Conservation (phyloP, 805 yeast genomes). For the Metschnikowia koreensis region DNA sequence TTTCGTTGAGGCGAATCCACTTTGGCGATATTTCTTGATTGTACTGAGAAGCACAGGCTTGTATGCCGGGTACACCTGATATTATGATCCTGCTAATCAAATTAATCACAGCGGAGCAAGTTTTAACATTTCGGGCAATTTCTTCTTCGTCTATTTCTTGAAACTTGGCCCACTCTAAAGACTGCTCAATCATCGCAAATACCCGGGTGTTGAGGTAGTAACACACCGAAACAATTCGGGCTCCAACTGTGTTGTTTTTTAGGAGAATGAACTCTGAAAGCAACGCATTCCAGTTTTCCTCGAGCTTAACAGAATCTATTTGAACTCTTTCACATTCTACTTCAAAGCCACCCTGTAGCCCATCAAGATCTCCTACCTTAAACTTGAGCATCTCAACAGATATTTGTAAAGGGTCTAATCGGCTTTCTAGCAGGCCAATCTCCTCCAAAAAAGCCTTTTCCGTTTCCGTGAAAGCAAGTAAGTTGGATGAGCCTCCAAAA, state of each 20-base stretch:
- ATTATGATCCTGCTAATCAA: constrained; percentile 30
- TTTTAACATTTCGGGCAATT: constrained; percentile 34
- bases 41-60: constrained; percentile 2
- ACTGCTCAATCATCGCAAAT: constrained; percentile 4
- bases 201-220: constrained; percentile 10
- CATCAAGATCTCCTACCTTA: constrained; percentile 8
- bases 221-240: constrained; percentile 9
- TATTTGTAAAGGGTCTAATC: constrained; percentile 9
- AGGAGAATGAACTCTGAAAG: constrained; percentile 5
- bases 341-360: background rate
- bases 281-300: constrained; percentile 9
- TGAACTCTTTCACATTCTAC: background rate
- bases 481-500: constrained; percentile 3
- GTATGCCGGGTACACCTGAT: constrained; percentile 4
- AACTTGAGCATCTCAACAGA: constrained; percentile 13
- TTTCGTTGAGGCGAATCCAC: constrained; percentile 13
- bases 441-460: background rate
- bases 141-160: constrained; percentile 22
- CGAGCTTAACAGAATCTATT: constrained; percentile 1
- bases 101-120: constrained; percentile 38
- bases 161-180: constrained; percentile 13
- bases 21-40: constrained; percentile 11
- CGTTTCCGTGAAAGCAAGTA: constrained; percentile 4
- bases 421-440: constrained; percentile 2
- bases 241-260: constrained; percentile 10